Evolutionary conservation across 257 asterid species (phyloP), one percentile per base, ranked within the genome.

Genomic region (Fraxinus anomala): DNA sequence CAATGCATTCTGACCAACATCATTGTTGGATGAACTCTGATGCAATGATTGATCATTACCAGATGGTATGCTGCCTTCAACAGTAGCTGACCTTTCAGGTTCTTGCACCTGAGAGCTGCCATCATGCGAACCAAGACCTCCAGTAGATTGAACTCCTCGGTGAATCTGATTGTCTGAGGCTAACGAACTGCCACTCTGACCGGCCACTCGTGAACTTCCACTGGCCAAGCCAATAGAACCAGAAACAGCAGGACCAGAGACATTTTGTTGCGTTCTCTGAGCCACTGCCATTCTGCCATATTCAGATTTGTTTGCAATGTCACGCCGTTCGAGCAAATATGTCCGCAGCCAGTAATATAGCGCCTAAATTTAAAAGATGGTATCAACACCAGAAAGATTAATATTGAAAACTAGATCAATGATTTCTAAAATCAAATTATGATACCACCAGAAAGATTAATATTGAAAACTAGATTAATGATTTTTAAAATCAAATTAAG

Each of bases 331-430:
- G 13, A 96, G 99, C 79, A 96, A 87, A 85, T 96, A 96, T 2
- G 99, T 96, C 67, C 99, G 97, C 65, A 96, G 92, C 99, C 99
- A 96, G 90, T 96, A 96, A 86, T 96, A 96, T 80, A 96, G 77
- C 51, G 99, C 99, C 99, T 96, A 81, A 73, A 79, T 77, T 76
- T 79, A 68, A 24, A 75, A 36, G 80, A 78, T 21, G 72, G 61
- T 71, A 78, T 83, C 71, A 63, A 72, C 66, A 76, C 72, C 28
- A 68, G 12, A 72, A 79, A 59, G 73, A 83, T 82, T n/a, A 39
- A 23, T 12, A 40, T 12, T 36, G 13, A 19, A 73, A 72, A 28
- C 33, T 42, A 74, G 66, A 59, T 39, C 61, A 24, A n/a, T 73
- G 49, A 63, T 13, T 65, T 17, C 47, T 40, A 28, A 51, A 82